Base-by-base conservation (phyloP, 2,329 filamentous ascomycete species). In the Metarhizium brunneum region DNA sequence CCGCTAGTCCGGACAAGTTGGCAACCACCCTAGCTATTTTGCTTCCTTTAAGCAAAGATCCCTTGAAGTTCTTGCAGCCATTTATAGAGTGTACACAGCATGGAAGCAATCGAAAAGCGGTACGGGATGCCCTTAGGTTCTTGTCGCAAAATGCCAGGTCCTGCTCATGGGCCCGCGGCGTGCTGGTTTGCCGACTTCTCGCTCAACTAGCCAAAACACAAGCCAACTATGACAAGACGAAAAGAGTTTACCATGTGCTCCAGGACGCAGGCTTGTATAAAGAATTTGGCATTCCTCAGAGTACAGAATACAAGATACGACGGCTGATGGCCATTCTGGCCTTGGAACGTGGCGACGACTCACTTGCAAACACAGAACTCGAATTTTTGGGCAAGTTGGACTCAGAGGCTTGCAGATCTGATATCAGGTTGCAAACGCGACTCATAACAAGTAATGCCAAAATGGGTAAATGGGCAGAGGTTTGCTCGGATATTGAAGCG, bases 191-290 rank as follows among this genome's bases (percentile, higher is more conserved):
- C 42, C 51, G 55, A 29, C 43, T 63, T 4, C 58, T 65, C 30
- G 36, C 25, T 20, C 51, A 55, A 18, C 52, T 58, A 13, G 50
- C 43, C 3, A 54, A 49, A 29, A 11, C 20, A 8, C 42, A 54
- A 20, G 47, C 38, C 7, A 43, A 18, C 18, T 63, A 61, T 20
- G 35, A 50, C 2, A 35, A 57, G 29, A 62, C 63, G 43, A 67
- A 64, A 47, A 54, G 60, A 7, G 58, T 69, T 20, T 69, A 71
- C 45, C 38, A 38, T 2, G 50, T 66, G 11, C 55, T 69, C n/a
- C 64, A 65, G 49, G 60, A 62, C 53, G 62, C 63, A 10, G 68
- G 68, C 0, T 50, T 71, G 6, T 69, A 66, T 45, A 48, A 56
- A 2, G 32, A 57, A 2, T 55, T 55, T 13, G n/a, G 56, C 4